Evolutionary conservation across 2,329 filamentous ascomycete species (phyloP).

Genomic region (Dendryphion nanum): DNA sequence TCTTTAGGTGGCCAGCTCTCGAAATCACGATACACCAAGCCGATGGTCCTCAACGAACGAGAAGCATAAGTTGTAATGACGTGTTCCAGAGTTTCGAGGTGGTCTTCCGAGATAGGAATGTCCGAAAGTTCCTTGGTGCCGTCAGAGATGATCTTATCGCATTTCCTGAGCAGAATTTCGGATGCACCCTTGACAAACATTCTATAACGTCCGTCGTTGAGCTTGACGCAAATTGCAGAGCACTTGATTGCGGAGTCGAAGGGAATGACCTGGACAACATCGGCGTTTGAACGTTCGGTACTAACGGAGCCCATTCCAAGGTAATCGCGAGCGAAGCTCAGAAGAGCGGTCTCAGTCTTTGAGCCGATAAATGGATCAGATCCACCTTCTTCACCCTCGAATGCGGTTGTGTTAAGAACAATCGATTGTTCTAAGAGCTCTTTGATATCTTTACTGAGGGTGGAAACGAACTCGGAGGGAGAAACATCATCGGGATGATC

Average conservation of each 20-base stretch:
- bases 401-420: conserved; percentile 40
- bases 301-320: conserved; percentile 63
- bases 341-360: conserved; percentile 73
- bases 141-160: conserved; percentile 56
- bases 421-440: conserved; percentile 59
- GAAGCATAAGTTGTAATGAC: conserved; percentile 77
- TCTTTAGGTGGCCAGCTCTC: conserved; percentile 74
- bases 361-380: conserved; percentile 65
- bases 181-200: conserved; percentile 55
- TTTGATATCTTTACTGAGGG: conserved; percentile 54
- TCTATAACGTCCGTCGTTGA: conserved; percentile 55
- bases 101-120: conserved; percentile 54
- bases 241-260: conserved; percentile 69
- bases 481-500: conserved; percentile 49
- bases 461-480: conserved; percentile 53
- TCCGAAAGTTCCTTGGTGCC: conserved; percentile 58
- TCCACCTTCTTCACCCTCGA: conserved; percentile 43
- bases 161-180: conserved; percentile 50
- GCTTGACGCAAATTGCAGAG: conserved; percentile 64
- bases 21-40: conserved; percentile 80
- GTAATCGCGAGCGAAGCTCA: conserved; percentile 66
- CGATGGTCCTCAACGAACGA: conserved; percentile 80
- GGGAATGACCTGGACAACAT: conserved; percentile 56
- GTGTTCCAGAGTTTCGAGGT: conserved; percentile 59
- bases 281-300: conserved; percentile 62